Evolutionary conservation across 352 stramenopile genomes (phyloP), one percentile per base, ranked within the genome.

Genomic region (Phytophthora sp.): DNA sequence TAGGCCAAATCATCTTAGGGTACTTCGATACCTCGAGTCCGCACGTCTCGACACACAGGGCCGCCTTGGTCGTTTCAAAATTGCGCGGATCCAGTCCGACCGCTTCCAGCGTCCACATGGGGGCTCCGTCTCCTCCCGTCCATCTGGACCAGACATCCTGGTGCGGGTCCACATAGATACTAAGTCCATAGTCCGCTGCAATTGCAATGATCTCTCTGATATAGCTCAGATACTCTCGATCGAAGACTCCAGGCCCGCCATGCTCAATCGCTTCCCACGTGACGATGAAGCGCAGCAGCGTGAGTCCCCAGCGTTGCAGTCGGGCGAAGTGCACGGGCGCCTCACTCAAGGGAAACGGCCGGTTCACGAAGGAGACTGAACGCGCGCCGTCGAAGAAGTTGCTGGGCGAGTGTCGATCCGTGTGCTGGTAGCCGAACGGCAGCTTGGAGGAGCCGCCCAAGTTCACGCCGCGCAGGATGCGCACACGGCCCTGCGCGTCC

Each of bases 181-280:
- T 65, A n/a, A 98, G 73, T n/a, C 69, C 81, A 60, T 87, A 92
- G 17, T 82, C 69, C 8, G 54, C 68, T 2, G 85, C 84, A 35
- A 84, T 81, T 44, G 74, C 45, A 21, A 97, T 46, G 1, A 97
- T 21, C 6, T 74, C 62, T 9, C 72, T 69, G 18, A 97, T 55
- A 62, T 97, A 97, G 12, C 44, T 13, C 1, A 97, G 57, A 63
- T 97, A 98, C n/a, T 84, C 87, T 4, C 26, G 50, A 58, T 98
- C 92, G 64, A 96, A 97, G 0, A 85, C 48, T 0, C 87, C 88
- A 1, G 89, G 91, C 2, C 89, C 89, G 2, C 27, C 74, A 56
- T 98, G 91, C 45, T 97, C 89, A 45, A 97, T 87, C 17, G 89
- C 92, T 65, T 97, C 92, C 92, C 92, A 98, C 4, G 88, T 97